Percentiles rank a stretch among this genome's conserved stretches.
Evolutionary conservation across 176 grass and related monocot genomes (phyloP).

Genomic region (Aegilops bicornis): DNA sequence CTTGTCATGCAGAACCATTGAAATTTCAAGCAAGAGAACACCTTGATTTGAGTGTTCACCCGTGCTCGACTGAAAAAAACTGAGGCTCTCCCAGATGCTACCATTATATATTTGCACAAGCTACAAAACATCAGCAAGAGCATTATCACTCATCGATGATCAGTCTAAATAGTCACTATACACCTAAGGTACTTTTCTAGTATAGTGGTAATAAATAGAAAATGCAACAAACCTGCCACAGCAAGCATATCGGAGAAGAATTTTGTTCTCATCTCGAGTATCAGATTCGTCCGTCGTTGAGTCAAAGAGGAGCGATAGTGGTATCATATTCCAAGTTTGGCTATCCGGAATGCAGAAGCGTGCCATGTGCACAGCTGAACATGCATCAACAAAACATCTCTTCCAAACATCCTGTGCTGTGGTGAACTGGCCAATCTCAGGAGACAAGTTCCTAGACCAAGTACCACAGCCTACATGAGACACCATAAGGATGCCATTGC

Average conservation of each 20-base stretch:
- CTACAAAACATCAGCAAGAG: slow-evolving; percentile 46
- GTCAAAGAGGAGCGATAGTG: slow-evolving; percentile 62
- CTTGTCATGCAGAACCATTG: neutral
- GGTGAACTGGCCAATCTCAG: slow-evolving; percentile 29
- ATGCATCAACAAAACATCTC: slow-evolving; percentile 79
- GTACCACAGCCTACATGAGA: slow-evolving; percentile 81
- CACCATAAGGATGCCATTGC: slow-evolving; percentile 72
- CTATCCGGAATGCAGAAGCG: slow-evolving; percentile 91
- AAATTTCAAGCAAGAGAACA: slow-evolving; percentile 44
- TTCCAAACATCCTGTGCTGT: slow-evolving; percentile 50
- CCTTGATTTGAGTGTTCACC: slow-evolving; percentile 74
- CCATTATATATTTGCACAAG: slow-evolving; percentile 90
- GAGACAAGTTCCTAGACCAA: slow-evolving; percentile 60
- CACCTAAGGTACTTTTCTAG: slow-evolving; percentile 7
- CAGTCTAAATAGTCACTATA: slow-evolving; percentile 11
- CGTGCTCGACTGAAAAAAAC: slow-evolving; percentile 73
- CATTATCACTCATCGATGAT: slow-evolving; percentile 22
- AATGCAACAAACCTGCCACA: slow-evolving; percentile 76
- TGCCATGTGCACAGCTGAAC: slow-evolving; percentile 54
- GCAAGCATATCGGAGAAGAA: slow-evolving; percentile 68
- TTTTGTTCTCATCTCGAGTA: slow-evolving; percentile 46
- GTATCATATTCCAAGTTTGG: slow-evolving; percentile 90
- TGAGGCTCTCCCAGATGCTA: slow-evolving; percentile 81
- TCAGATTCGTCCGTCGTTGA: slow-evolving; percentile 43
- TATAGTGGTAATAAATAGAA: slow-evolving; percentile 14